A percentile compares a stretch with the other conserved stretches of the same genome.
These are phyloP conservation scores for Pythium myriotylum DNA, from an alignment of 352 stramenopile species.

Conservation along the genomic window DNA sequence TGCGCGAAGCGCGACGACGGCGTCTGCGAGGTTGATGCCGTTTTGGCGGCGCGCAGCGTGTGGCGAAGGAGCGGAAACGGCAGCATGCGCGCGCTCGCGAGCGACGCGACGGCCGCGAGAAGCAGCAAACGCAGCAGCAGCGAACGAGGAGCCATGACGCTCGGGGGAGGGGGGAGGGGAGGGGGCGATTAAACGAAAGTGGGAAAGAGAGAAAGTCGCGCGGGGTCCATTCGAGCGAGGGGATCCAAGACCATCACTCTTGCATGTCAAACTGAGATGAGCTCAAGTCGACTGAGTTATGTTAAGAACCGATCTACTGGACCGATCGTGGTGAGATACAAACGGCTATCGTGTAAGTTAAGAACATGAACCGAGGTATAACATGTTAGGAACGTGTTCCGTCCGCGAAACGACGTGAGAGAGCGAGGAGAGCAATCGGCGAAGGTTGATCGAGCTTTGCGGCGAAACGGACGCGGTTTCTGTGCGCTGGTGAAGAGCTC, in stretches of 20 bases:
- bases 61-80: constrained; percentile 14
- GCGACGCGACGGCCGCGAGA: constrained; percentile 3
- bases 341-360: too few relatives aligned
- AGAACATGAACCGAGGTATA: too few relatives aligned
- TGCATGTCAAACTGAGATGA: neutral
- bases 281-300: too few relatives aligned
- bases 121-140: constrained; percentile 11
- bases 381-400: too few relatives aligned
- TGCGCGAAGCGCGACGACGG: neutral
- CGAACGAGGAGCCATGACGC: constrained; percentile 1
- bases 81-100: constrained; percentile 16
- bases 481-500: too few relatives aligned
- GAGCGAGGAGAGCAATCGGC: too few relatives aligned
- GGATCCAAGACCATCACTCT: neutral
- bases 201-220: neutral
- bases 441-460: too few relatives aligned
- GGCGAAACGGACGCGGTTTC: too few relatives aligned
- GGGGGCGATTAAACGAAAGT: neutral
- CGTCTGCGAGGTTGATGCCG: too few relatives aligned
- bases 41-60: constrained; percentile 6
- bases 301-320: neutral
- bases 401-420: too few relatives aligned
- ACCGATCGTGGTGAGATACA: too few relatives aligned
- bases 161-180: neutral
- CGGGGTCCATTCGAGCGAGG: too few relatives aligned